Conservation (phyloP, 2,329 filamentous ascomycete genomes). For the Monosporascus sp. region DNA sequence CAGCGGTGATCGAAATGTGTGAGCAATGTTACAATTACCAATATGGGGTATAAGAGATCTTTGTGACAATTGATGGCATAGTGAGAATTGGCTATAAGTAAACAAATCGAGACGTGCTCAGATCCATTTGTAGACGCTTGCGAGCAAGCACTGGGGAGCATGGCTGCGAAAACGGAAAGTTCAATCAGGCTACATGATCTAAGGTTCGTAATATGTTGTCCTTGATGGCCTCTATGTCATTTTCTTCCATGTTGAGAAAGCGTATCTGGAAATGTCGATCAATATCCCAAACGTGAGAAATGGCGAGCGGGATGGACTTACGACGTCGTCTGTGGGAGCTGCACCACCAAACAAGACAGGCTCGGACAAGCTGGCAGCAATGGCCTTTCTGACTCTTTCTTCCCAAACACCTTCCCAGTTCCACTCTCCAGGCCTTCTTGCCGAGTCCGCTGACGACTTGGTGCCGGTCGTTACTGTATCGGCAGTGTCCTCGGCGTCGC, state of each 20-base stretch:
- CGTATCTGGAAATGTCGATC: conserved; percentile 46
- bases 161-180: background rate
- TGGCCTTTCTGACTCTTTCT: conserved; percentile 74
- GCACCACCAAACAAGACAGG: conserved; percentile 68
- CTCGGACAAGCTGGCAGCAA: conserved; percentile 74
- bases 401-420: conserved; percentile 99
- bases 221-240: conserved; percentile 53
- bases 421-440: conserved; percentile 74
- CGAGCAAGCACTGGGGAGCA: conserved; percentile 4
- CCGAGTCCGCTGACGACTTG: conserved; percentile 10
- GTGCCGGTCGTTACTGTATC: conserved; percentile 4
- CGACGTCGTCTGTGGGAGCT: conserved; percentile 63
- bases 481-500: conserved; percentile 15
- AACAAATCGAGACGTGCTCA: background rate
- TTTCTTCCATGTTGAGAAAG: conserved; percentile 61
- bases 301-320: conserved; percentile 36
- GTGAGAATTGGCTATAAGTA: background rate
- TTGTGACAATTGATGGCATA: background rate
- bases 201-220: conserved; percentile 53
- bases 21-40: background rate
- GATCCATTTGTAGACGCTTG: conserved; percentile 3
- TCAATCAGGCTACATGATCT: conserved; percentile 24
- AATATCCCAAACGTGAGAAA: conserved; percentile 5
- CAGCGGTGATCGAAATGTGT: background rate
- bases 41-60: background rate